Evolutionary conservation across 768 basidiomycete genomes (phyloP).

Genomic region (Mrakia blollopis): DNA sequence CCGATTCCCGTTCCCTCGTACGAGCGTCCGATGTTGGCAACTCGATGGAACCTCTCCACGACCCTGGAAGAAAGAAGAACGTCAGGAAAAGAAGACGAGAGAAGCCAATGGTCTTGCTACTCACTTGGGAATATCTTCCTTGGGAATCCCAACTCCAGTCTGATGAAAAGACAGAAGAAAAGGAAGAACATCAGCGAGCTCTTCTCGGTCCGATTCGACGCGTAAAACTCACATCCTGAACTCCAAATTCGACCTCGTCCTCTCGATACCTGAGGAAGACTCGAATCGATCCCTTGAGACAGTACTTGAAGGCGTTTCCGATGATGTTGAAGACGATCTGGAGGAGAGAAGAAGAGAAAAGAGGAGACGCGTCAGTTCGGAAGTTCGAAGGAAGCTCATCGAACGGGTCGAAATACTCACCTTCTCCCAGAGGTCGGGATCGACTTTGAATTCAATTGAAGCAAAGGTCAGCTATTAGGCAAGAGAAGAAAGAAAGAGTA

Average conservation of each 20-base stretch:
- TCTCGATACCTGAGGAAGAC: constrained; percentile 40
- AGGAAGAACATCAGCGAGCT: not conserved
- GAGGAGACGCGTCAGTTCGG: not conserved
- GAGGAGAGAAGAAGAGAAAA: constrained; percentile 33
- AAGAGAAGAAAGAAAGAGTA: no score
- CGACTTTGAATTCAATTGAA: constrained; percentile 37
- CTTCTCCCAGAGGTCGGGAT: constrained; percentile 46
- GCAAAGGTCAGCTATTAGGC: no score
- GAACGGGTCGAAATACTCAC: not conserved
- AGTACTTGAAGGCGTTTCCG: constrained; percentile 40
- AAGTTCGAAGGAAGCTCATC: no score
- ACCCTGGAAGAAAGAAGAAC: constrained; percentile 31
- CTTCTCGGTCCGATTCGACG: not conserved
- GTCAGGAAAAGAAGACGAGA: not conserved
- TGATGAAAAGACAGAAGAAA: not conserved
- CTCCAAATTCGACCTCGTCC: constrained; percentile 40
- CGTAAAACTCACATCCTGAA: constrained; percentile 38
- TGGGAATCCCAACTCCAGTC: constrained; percentile 48
- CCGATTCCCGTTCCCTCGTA: constrained; percentile 39
- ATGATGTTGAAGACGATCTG: constrained; percentile 29
- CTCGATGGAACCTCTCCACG: constrained; percentile 47
- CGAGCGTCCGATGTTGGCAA: constrained; percentile 42
- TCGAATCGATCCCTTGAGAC: constrained; percentile 42
- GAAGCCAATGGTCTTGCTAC: not conserved
- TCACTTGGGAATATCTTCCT: constrained; percentile 12